Percentiles rank a stretch among this genome's conserved stretches.
phyloP scores from a whole-genome alignment of 1,284 basidiomycete species.

The Microstroma glucosiphilum region DNA sequence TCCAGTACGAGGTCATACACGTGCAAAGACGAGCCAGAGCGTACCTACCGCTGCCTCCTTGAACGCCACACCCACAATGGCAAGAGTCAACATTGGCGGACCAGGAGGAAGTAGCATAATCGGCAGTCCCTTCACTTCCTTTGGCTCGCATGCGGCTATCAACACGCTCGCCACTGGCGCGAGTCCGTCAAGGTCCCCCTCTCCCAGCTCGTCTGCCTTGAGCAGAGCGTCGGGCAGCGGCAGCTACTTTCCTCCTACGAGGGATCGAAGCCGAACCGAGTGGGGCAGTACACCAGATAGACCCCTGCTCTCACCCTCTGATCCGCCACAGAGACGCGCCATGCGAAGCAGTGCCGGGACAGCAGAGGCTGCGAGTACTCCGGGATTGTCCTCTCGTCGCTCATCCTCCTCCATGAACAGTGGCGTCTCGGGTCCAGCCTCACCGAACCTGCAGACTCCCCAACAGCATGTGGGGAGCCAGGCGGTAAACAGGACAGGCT shows the following conservation, averaged over 20 bases:
- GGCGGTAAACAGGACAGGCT: no score
- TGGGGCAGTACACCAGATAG: neutral
- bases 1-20: slow-evolving; percentile 1
- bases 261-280: neutral
- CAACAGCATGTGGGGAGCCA: no score
- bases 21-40: neutral
- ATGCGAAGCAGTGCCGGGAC: no score
- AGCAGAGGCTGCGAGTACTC: no score
- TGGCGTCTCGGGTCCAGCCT: no score
- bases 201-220: neutral
- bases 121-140: neutral
- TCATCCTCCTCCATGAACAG: no score
- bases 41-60: neutral
- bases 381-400: no score
- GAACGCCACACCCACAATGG: slow-evolving; percentile 2
- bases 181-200: neutral
- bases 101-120: neutral
- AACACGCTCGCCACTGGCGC: neutral
- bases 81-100: neutral
- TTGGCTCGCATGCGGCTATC: neutral
- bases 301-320: neutral
- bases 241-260: neutral
- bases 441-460: no score
- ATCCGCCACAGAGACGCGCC: no score
- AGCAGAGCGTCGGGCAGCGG: neutral